Evolutionary conservation across 257 asterid species (phyloP).

Genomic region (Solanum pinnatisectum): DNA sequence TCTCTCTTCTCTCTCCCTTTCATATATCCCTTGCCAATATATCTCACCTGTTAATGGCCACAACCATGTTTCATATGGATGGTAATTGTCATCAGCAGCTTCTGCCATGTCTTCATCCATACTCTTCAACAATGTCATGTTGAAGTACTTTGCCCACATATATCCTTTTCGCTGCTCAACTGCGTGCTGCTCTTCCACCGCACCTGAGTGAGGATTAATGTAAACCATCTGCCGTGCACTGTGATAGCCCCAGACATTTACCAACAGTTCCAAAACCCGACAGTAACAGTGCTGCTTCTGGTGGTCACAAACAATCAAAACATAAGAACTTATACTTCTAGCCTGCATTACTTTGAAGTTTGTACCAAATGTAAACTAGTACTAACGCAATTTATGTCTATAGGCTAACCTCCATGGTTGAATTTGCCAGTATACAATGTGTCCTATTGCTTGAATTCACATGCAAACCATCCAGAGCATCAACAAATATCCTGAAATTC

Average conservation of each 20-base stretch:
- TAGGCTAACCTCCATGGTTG: constrained; percentile 55
- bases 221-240: constrained; percentile 82
- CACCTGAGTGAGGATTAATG: constrained; percentile 68
- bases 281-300: constrained; percentile 90
- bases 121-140: constrained; percentile 47
- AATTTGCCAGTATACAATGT: constrained; percentile 55
- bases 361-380: neutral
- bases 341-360: neutral
- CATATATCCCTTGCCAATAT: constrained; percentile 90
- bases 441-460: constrained; percentile 24
- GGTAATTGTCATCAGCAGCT: constrained; percentile 84
- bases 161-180: constrained; percentile 63
- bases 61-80: constrained; percentile 74
- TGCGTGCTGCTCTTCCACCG: constrained; percentile 65
- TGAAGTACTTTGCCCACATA: constrained; percentile 84
- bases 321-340: constrained; percentile 3
- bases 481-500: constrained; percentile 74
- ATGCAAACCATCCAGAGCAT: constrained; percentile 66
- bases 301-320: constrained; percentile 4
- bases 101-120: constrained; percentile 99
- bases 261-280: constrained; percentile 65
- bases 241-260: constrained; percentile 96
- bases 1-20: constrained; percentile 87
- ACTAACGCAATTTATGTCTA: neutral
- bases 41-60: constrained; percentile 98